Conservation (phyloP, 352 stramenopile genomes). For the Phytophthora pseudosyringae region DNA sequence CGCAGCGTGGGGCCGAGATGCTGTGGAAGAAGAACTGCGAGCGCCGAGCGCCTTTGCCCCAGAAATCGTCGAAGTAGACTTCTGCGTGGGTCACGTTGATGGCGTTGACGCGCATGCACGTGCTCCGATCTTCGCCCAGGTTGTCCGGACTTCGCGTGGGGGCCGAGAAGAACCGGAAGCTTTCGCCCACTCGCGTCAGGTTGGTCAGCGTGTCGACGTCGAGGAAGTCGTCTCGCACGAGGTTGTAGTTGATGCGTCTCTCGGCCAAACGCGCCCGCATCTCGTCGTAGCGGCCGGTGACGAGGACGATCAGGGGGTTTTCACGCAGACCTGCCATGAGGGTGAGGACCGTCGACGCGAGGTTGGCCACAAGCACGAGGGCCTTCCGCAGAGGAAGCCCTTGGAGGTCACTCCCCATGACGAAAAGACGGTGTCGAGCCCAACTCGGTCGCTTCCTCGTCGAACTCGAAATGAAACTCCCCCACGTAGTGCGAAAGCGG, state of each 20-base stretch:
- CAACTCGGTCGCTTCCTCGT: conserved; percentile 1
- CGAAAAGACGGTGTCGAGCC: not conserved
- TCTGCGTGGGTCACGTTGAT: conserved; percentile 45
- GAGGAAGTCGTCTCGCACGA: conserved; percentile 44
- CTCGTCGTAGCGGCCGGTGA: conserved; percentile 52
- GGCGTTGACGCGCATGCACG: conserved; percentile 48
- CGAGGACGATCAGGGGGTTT: conserved; percentile 55
- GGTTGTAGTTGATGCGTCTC: conserved; percentile 52
- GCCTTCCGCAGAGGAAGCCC: conserved; percentile 28
- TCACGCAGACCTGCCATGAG: conserved; percentile 60
- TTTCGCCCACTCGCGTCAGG: conserved; percentile 39
- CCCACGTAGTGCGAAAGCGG: not conserved
- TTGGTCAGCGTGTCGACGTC: conserved; percentile 37
- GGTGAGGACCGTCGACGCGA: conserved; percentile 55
- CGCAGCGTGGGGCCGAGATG: conserved; percentile 52
- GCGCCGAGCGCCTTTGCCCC: conserved; percentile 45
- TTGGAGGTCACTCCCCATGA: conserved; percentile 23
- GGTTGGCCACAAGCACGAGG: conserved; percentile 43
- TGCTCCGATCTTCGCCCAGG: conserved; percentile 47
- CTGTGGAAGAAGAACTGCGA: conserved; percentile 49
- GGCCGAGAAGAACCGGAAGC: conserved; percentile 44
- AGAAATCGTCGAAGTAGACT: conserved; percentile 54
- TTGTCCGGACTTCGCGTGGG: conserved; percentile 41
- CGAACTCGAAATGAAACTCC: conserved; percentile 14
- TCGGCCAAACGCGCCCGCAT: conserved; percentile 46